A percentile compares a stretch with the other conserved stretches of the same genome.
Evolutionary conservation across 1,284 basidiomycete species (phyloP).

Genomic region (Ceratobasidium theobromae): DNA sequence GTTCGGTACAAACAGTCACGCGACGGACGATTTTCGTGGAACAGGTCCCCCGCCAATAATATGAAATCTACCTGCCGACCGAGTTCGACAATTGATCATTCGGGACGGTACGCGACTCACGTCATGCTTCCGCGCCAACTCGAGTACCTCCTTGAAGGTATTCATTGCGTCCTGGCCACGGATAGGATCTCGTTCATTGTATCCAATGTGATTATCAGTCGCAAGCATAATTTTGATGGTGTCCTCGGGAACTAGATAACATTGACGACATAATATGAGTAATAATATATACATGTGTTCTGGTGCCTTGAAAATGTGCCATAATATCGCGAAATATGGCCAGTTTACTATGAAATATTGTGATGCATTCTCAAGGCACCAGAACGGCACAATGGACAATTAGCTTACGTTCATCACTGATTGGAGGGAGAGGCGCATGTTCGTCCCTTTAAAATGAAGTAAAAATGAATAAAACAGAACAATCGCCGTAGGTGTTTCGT

Average conservation of each 20-base stretch:
- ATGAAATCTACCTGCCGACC: constrained; percentile 82
- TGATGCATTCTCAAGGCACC: not conserved
- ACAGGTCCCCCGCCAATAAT: constrained; percentile 92
- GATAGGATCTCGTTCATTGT: constrained; percentile 91
- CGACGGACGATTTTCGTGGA: constrained; percentile 97
- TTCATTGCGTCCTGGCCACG: constrained; percentile 94
- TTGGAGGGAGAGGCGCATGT: constrained; percentile 11
- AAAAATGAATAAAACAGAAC: not conserved
- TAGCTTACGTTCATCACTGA: constrained; percentile 29
- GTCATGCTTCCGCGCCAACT: constrained; percentile 85
- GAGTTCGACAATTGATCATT: not conserved
- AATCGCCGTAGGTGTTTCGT: not conserved
- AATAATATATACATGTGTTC: not conserved
- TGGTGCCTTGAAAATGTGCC: not conserved
- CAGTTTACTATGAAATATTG: not conserved
- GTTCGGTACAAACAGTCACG: constrained; percentile 86
- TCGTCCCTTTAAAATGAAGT: not conserved
- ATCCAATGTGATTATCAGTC: constrained; percentile 96
- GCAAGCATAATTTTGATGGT: constrained; percentile 84
- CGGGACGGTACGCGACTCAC: constrained; percentile 49
- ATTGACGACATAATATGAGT: not conserved
- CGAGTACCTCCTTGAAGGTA: constrained; percentile 91
- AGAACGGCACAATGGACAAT: not conserved
- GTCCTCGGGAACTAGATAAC: constrained; percentile 48
- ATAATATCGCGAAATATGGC: not conserved